phyloP scores from a whole-genome alignment of 306 rosid species.

The Lathyrus aphaca region DNA sequence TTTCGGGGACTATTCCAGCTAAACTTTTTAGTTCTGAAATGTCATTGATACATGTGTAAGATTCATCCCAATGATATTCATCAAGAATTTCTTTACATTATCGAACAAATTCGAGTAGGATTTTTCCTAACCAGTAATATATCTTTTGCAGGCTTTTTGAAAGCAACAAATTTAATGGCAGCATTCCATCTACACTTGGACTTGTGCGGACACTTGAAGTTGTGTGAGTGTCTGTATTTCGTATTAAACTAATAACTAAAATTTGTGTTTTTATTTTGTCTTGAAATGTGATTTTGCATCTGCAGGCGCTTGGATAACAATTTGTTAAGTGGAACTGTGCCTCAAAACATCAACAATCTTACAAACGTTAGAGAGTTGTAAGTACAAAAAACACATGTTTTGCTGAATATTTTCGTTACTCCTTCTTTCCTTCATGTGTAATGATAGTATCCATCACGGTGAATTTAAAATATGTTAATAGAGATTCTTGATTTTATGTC shows the following conservation, averaged over 20 bases:
- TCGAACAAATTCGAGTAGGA: not conserved
- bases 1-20: constrained; percentile 58
- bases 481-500: constrained; percentile 21
- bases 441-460: not conserved
- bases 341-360: constrained; percentile 55
- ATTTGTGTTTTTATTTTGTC: not conserved
- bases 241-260: constrained; percentile 15
- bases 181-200: constrained; percentile 64
- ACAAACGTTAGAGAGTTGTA: constrained; percentile 48
- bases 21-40: constrained; percentile 59
- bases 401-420: not conserved
- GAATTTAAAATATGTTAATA: constrained; percentile 16
- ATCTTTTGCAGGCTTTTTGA: constrained; percentile 65
- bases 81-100: not conserved
- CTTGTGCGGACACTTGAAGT: constrained; percentile 52
- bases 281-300: constrained; percentile 27
- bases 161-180: constrained; percentile 51
- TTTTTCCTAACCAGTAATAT: not conserved
- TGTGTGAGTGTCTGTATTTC: constrained; percentile 62
- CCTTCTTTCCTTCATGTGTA: not conserved
- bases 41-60: constrained; percentile 71
- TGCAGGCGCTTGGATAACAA: constrained; percentile 66
- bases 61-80: constrained; percentile 3
- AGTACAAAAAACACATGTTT: constrained; percentile 36
- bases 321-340: constrained; percentile 48